These are phyloP conservation scores for Wickerhamomyces chaumierensis DNA, from an alignment of 805 yeast species.

Conservation along the genomic window DNA sequence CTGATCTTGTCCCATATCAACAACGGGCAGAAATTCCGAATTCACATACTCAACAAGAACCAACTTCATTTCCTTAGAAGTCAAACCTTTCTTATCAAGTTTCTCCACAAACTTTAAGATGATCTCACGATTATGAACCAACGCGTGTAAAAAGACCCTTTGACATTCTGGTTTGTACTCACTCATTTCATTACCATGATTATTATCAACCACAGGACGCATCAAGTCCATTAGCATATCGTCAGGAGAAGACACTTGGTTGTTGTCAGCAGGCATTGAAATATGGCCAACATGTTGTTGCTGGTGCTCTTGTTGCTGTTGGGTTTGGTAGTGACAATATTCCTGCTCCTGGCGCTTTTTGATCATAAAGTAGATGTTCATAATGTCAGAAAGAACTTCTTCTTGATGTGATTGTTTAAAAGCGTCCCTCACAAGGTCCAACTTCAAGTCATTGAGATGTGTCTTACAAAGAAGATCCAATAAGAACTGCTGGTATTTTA, in stretches of 20 bases:
- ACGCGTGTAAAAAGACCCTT: neutral
- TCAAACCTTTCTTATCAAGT: neutral
- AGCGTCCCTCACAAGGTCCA: constrained; percentile 12
- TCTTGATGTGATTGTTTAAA: constrained; percentile 11
- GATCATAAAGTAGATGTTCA: neutral
- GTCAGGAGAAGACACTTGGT: too few species aligned
- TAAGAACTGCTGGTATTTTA: constrained; percentile 10
- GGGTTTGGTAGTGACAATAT: too few species aligned
- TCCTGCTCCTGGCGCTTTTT: too few species aligned
- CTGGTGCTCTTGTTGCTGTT: too few species aligned
- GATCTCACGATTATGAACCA: neutral
- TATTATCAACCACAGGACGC: neutral
- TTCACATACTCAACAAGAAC: too few species aligned
- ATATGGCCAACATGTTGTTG: too few species aligned
- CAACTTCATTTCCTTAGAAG: too few species aligned
- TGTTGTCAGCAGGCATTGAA: too few species aligned
- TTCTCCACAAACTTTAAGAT: neutral
- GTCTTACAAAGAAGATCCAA: constrained; percentile 16
- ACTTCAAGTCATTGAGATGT: constrained; percentile 11
- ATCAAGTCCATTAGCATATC: neutral
- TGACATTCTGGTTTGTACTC: neutral
- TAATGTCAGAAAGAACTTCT: neutral
- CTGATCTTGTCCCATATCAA: too few species aligned
- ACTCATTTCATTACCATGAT: too few species aligned
- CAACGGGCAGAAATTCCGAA: too few species aligned